phyloP scores from a whole-genome alignment of 257 asterid species.

The Solanum arcanum region DNA sequence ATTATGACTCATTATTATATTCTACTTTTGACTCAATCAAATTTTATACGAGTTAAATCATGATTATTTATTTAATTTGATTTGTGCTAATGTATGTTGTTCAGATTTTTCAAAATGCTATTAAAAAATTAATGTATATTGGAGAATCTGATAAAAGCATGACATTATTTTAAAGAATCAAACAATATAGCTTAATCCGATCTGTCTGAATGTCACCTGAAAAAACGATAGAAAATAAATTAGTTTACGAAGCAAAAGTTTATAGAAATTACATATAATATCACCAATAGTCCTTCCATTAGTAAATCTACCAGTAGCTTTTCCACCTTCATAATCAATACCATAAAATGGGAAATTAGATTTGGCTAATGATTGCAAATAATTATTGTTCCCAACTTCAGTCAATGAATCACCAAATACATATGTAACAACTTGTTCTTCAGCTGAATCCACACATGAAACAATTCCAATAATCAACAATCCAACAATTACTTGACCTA shows the following conservation, averaged over 20 bases:
- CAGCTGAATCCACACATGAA: neutral
- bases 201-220: neutral
- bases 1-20: too few relatives aligned
- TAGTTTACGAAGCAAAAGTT: neutral
- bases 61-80: neutral
- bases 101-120: neutral
- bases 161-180: accelerated
- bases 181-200: neutral
- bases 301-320: conserved; percentile 72
- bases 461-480: conserved; percentile 4
- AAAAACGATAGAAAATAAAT: neutral
- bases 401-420: conserved; percentile 77
- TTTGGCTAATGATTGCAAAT: conserved; percentile 53
- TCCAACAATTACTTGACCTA: neutral
- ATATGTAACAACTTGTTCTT: conserved; percentile 42
- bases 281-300: conserved; percentile 86
- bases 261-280: conserved; percentile 29
- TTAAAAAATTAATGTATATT: neutral
- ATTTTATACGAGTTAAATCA: neutral
- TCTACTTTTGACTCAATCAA: neutral
- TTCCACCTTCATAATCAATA: conserved; percentile 49
- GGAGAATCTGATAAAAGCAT: accelerated
- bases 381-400: conserved; percentile 88
- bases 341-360: conserved; percentile 64
- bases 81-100: accelerated